Evolutionary conservation across 345 rosid species (phyloP).

Genomic region (Abelmoschus esculentus): DNA sequence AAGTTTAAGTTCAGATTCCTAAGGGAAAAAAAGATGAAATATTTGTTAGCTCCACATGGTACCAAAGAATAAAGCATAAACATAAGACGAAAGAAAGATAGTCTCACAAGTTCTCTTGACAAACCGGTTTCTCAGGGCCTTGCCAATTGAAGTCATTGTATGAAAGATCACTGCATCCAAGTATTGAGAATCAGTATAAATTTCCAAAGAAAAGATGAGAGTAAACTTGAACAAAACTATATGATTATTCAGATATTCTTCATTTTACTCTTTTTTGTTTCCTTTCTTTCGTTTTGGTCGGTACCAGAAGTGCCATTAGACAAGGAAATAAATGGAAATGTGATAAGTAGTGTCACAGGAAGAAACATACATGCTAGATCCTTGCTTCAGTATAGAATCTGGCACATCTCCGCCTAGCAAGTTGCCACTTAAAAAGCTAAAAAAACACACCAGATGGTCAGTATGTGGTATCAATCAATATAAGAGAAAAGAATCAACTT

Average conservation of each 20-base stretch:
- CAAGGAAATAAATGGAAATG: not conserved
- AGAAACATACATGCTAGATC: conserved; percentile 42
- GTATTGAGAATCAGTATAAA: not conserved
- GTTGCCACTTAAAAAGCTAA: conserved; percentile 47
- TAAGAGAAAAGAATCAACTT: not conserved
- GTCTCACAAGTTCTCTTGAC: conserved; percentile 44
- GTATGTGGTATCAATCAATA: not conserved
- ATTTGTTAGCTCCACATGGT: conserved; percentile 7
- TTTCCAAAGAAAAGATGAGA: not conserved
- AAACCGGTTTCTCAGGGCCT: conserved; percentile 38
- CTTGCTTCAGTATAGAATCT: conserved; percentile 40
- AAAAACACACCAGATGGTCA: conserved; percentile 9
- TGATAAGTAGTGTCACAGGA: not conserved
- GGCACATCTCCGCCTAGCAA: conserved; percentile 47
- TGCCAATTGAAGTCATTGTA: conserved; percentile 58
- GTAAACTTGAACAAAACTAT: not conserved
- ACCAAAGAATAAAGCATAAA: conserved; percentile 11
- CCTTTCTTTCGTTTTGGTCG: not conserved
- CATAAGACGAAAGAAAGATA: conserved; percentile 5
- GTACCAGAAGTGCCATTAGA: not conserved
- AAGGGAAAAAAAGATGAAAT: not conserved
- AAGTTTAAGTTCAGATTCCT: conserved; percentile 62
- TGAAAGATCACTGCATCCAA: conserved; percentile 60
- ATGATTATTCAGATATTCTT: too few relatives aligned
- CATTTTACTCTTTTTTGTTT: not conserved